phyloP scores from a whole-genome alignment of 176 grass and related monocot genomes.

The Lolium multiflorum region DNA sequence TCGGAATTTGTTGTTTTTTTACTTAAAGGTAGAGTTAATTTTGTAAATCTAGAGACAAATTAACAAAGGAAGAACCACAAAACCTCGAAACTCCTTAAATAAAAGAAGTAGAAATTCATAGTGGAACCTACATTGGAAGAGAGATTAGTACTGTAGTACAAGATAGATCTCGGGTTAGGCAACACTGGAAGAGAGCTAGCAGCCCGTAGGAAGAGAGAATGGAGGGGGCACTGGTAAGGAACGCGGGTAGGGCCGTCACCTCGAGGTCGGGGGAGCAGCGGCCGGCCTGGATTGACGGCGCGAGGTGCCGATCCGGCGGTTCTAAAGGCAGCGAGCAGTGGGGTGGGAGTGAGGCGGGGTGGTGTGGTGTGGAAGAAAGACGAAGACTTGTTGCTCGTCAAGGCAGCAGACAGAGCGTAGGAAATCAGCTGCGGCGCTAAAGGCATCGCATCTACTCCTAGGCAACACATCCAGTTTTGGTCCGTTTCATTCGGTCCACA shows the following conservation, averaged over 20 bases:
- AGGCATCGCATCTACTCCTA: too few species aligned
- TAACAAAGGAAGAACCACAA: not conserved
- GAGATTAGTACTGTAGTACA: too few species aligned
- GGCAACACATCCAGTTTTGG: too few species aligned
- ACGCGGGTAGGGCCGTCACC: slow-evolving; percentile 14
- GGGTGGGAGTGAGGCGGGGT: too few species aligned
- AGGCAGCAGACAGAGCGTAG: not conserved
- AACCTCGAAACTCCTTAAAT: not conserved
- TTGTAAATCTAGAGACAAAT: not conserved
- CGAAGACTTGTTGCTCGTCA: slow-evolving; percentile 12
- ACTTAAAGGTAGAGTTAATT: not conserved
- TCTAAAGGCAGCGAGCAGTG: not conserved
- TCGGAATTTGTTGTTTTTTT: too few species aligned
- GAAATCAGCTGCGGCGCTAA: too few species aligned
- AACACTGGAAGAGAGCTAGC: not conserved
- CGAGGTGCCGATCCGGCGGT: slow-evolving; percentile 14
- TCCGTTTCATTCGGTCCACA: too few species aligned
- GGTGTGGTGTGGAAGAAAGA: not conserved
- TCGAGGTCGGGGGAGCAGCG: not conserved
- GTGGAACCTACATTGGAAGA: not conserved
- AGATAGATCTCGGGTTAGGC: too few species aligned
- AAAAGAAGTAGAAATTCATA: not conserved
- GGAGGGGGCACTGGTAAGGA: not conserved
- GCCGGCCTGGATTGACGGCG: not conserved
- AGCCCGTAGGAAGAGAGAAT: not conserved